These are phyloP conservation scores for Penicillium malachiteum DNA, from an alignment of 495 filamentous ascomycete species.

Conservation along the genomic window DNA sequence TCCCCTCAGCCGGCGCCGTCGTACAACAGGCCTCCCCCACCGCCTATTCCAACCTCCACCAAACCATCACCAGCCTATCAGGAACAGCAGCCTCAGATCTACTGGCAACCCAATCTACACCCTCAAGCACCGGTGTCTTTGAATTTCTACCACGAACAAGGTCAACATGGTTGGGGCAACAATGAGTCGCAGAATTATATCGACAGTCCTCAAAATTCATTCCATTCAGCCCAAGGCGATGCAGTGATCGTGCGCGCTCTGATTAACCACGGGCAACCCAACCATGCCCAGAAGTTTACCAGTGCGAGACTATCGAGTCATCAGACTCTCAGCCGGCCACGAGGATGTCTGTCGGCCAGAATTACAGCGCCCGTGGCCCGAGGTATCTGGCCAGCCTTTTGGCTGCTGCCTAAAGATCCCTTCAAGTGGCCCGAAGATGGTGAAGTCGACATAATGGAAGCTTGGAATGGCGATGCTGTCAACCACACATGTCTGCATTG, in stretches of 20 bases:
- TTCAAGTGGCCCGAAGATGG: conserved; percentile 33
- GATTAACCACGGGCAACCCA: conserved; percentile 27
- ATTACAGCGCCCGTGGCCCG: conserved; percentile 26
- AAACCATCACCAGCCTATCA: conserved; percentile 24
- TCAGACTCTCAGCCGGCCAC: conserved; percentile 25
- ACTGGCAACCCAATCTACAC: conserved; percentile 28
- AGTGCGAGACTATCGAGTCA: conserved; percentile 27
- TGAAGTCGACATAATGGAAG: conserved; percentile 31
- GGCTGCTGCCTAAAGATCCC: conserved; percentile 34
- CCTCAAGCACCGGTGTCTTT: conserved; percentile 24
- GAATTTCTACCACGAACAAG: conserved; percentile 26
- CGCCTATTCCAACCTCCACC: conserved; percentile 28
- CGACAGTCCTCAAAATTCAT: conserved; percentile 28
- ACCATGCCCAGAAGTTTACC: conserved; percentile 26
- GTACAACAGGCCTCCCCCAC: conserved; percentile 22
- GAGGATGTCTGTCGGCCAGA: conserved; percentile 29
- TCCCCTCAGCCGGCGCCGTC: conserved; percentile 13
- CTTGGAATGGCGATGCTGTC: conserved; percentile 29
- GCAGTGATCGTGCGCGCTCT: conserved; percentile 28
- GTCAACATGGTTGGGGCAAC: conserved; percentile 32
- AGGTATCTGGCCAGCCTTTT: conserved; percentile 33
- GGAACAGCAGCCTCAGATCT: conserved; percentile 28
- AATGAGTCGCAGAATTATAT: conserved; percentile 29
- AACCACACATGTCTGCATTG: conserved; percentile 32
- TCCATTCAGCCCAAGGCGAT: conserved; percentile 30